phyloP scores from a whole-genome alignment of 805 yeast genomes.

The Barnettozyma californica region DNA sequence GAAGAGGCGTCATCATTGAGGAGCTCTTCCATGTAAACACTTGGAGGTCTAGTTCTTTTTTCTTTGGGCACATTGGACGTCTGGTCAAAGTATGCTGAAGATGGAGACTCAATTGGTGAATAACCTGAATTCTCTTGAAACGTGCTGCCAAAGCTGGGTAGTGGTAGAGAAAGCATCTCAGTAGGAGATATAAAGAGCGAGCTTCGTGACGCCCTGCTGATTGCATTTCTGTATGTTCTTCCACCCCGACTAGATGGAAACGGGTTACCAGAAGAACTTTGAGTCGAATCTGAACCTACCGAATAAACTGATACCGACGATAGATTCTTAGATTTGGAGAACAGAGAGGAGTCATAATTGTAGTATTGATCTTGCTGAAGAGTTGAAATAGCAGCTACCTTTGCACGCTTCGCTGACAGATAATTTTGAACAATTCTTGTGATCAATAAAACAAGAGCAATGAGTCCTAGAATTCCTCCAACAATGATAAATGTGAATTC shows the following conservation, averaged over 20 bases:
- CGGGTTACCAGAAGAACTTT: conserved; percentile 16
- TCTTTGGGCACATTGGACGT: conserved; percentile 1
- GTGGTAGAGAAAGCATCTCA: conserved; percentile 29
- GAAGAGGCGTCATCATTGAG: conserved; percentile 26
- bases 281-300: conserved; percentile 27
- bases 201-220: conserved; percentile 27
- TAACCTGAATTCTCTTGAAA: conserved; percentile 3
- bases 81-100: conserved; percentile 6
- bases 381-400: conserved; percentile 10
- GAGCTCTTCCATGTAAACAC: conserved; percentile 42
- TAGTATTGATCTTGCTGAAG: conserved; percentile 6
- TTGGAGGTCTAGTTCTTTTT: conserved; percentile 40
- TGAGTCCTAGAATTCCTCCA: conserved; percentile 60
- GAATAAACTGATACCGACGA: conserved; percentile 27
- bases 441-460: conserved; percentile 22
- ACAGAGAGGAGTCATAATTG: conserved; percentile 21
- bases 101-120: conserved; percentile 25
- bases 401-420: conserved; percentile 25
- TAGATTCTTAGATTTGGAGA: conserved; percentile 18
- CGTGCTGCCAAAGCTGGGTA: conserved; percentile 8
- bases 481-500: conserved; percentile 79
- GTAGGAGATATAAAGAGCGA: conserved; percentile 53
- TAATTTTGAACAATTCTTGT: conserved; percentile 21
- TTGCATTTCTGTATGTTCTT: conserved; percentile 23
- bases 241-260: conserved; percentile 12